Percentiles rank a stretch among this genome's conserved stretches.
phyloP scores from a whole-genome alignment of 257 asterid genomes.

The Solanum sparsipilum region DNA sequence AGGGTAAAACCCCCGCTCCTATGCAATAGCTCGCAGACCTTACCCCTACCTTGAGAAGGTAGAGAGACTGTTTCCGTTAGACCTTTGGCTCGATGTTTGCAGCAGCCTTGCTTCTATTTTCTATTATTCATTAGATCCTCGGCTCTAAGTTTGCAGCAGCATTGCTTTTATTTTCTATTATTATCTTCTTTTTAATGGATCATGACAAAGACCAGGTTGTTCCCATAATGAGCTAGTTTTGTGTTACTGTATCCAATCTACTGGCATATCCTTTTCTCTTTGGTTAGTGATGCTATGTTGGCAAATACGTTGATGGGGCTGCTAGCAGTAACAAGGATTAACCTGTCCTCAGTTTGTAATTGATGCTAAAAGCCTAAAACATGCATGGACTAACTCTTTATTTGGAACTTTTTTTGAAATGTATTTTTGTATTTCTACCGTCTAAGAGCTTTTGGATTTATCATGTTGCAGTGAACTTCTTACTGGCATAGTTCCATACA shows the following conservation, averaged over 20 bases:
- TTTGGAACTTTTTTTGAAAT: background rate
- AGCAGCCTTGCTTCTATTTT: background rate
- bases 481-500: conserved; percentile 88
- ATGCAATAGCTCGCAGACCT: too few species aligned
- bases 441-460: background rate
- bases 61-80: background rate
- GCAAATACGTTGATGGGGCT: background rate
- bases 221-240: background rate
- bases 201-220: background rate
- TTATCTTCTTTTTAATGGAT: background rate
- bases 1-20: too few species aligned
- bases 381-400: background rate
- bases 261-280: background rate
- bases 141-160: background rate
- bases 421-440: background rate
- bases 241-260: background rate
- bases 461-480: conserved; percentile 73
- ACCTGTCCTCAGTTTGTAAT: background rate
- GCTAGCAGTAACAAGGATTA: background rate
- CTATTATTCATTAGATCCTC: background rate
- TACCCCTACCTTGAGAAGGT: background rate
- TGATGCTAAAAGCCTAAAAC: background rate
- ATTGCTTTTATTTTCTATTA: background rate
- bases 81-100: background rate
- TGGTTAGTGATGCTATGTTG: background rate